Evolutionary conservation across 768 basidiomycete genomes (phyloP).

Genomic region (Suillus luteus): DNA sequence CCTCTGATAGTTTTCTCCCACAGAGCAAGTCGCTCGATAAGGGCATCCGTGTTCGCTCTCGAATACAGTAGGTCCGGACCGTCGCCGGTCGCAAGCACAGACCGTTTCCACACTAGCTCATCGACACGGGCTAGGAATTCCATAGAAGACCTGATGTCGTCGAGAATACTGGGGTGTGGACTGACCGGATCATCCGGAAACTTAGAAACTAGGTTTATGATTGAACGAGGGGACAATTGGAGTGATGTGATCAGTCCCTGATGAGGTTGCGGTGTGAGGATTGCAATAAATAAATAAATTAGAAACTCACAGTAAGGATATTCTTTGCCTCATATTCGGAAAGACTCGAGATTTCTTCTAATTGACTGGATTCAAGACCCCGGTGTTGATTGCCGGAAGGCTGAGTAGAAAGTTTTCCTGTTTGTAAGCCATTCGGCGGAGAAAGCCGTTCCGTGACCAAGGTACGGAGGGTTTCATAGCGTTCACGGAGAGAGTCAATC

Average conservation of each 20-base stretch:
- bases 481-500: constrained; percentile 26
- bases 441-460: constrained; percentile 21
- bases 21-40: constrained; percentile 28
- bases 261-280: neutral
- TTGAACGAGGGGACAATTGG: neutral
- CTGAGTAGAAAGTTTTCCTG: neutral
- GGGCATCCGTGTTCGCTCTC: constrained; percentile 26
- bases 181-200: neutral
- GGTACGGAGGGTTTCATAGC: constrained; percentile 27
- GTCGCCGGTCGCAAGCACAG: constrained; percentile 11
- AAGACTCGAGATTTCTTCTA: constrained; percentile 19
- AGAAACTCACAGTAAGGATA: constrained; percentile 23
- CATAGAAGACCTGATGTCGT: constrained; percentile 26
- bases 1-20: constrained; percentile 33
- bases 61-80: constrained; percentile 23
- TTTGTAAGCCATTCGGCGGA: neutral
- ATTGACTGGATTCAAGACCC: constrained; percentile 1
- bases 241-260: neutral
- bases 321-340: constrained; percentile 28
- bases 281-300: neutral
- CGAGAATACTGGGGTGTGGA: neutral
- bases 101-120: constrained; percentile 32
- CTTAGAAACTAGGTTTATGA: neutral
- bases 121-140: constrained; percentile 29
- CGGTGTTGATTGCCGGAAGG: neutral